Conservation (phyloP, 139 green algal genomes). For the Diplosphaera chodatii region DNA sequence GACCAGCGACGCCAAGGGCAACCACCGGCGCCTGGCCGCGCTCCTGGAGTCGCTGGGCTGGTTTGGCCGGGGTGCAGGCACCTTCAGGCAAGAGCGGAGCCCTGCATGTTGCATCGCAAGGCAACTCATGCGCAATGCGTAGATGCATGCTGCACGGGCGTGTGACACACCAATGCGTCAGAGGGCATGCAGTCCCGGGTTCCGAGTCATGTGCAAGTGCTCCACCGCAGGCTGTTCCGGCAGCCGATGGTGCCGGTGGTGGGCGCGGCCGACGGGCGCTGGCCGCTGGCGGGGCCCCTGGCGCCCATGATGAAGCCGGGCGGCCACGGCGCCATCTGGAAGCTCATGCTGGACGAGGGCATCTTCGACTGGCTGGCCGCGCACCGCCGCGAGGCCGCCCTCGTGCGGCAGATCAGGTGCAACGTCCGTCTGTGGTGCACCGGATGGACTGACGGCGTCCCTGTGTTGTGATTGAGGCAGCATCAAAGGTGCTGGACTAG, state of each 20-base stretch:
- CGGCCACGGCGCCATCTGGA: conserved; percentile 98
- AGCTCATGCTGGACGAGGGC: conserved; percentile 92
- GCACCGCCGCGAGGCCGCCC: conserved; percentile 48
- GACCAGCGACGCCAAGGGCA: conserved; percentile 95
- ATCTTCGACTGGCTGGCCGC: conserved; percentile 76
- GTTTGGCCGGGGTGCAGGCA: conserved; percentile 71
- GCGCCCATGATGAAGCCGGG: conserved; percentile 85
- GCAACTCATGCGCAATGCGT: no score
- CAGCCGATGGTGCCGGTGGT: conserved; percentile 95
- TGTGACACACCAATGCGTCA: no score
- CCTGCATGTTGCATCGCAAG: no score
- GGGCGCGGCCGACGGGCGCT: conserved; percentile 60
- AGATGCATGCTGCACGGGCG: no score
- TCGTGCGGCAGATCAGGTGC: conserved; percentile 86
- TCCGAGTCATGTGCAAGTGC: background rate
- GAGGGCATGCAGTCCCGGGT: no score
- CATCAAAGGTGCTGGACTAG: background rate
- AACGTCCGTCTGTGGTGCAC: no score
- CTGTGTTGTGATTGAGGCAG: no score
- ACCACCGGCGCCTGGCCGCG: conserved; percentile 70
- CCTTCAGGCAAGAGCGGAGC: conserved; percentile 46
- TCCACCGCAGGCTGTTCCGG: conserved; percentile 39
- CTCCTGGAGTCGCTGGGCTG: conserved; percentile 59
- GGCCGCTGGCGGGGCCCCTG: conserved; percentile 62
- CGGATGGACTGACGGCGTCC: no score